Evolutionary conservation across 495 filamentous ascomycete species (phyloP).

Genomic region (Wilcoxina mikolae): DNA sequence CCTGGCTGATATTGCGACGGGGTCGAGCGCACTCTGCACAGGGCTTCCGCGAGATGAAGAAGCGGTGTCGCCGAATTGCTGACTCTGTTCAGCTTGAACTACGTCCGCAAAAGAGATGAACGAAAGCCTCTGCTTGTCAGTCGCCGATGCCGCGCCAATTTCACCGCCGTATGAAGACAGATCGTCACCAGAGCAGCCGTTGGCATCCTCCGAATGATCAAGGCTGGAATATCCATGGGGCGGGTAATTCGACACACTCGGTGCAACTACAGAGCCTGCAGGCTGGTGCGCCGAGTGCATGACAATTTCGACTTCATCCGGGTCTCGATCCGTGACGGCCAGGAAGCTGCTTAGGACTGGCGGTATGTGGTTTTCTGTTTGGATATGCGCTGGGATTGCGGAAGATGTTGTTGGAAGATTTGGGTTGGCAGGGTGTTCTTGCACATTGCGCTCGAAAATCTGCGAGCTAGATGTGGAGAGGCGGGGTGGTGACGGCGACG

Average conservation of each 20-base stretch:
- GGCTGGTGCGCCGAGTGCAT: constrained; percentile 70
- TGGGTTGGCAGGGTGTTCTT: constrained; percentile 44
- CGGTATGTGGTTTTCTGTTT: constrained; percentile 83
- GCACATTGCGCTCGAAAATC: constrained; percentile 88
- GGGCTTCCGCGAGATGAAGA: constrained; percentile 18
- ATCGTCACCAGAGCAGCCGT: constrained; percentile 16
- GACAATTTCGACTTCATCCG: constrained; percentile 76
- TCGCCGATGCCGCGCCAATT: constrained; percentile 16
- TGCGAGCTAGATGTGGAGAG: constrained; percentile 52
- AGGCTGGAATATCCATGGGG: constrained; percentile 57
- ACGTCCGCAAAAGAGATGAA: constrained; percentile 94
- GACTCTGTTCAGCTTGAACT: constrained; percentile 72
- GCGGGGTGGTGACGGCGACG: constrained; percentile 43
- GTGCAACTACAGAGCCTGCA: constrained; percentile 35
- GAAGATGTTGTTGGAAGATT: constrained; percentile 46
- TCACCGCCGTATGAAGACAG: constrained; percentile 14
- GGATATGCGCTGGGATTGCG: constrained; percentile 73
- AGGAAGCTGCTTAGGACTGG: constrained; percentile 80
- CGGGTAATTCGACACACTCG: constrained; percentile 17
- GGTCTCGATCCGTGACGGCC: constrained; percentile 68
- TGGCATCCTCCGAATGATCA: constrained; percentile 14
- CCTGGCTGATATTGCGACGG: constrained; percentile 19
- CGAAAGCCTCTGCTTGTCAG: constrained; percentile 65
- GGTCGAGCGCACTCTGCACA: constrained; percentile 33
- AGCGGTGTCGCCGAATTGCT: constrained; percentile 29